Conservation (phyloP, 495 filamentous ascomycete species). For the Talaromyces wortmannii region DNA sequence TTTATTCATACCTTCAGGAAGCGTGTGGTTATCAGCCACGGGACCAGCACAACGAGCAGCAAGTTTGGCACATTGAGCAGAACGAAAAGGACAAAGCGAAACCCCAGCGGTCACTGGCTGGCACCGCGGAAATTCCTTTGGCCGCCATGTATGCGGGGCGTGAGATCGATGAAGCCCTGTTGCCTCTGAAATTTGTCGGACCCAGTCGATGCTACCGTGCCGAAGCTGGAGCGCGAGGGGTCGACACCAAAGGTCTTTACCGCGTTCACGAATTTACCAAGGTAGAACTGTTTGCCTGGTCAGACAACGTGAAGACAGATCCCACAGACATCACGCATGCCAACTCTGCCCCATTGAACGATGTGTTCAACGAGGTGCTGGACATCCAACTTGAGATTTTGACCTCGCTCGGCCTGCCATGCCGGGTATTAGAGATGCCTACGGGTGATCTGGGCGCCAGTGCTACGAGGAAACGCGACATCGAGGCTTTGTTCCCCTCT, state of each 20-base stretch:
- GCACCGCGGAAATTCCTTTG: conserved; percentile 89
- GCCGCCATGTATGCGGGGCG: conserved; percentile 82
- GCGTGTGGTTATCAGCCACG: conserved; percentile 92
- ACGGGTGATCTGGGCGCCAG: conserved; percentile 79
- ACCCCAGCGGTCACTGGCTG: conserved; percentile 67
- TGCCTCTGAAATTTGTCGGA: conserved; percentile 76
- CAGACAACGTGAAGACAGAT: conserved; percentile 31
- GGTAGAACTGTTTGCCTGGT: conserved; percentile 93
- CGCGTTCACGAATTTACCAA: conserved; percentile 99
- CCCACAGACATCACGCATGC: neutral
- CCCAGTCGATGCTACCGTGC: conserved; percentile 87
- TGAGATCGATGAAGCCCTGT: conserved; percentile 48
- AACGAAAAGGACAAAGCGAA: conserved; percentile 51
- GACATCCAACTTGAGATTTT: conserved; percentile 81
- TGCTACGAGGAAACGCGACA: conserved; percentile 80
- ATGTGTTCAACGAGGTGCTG: conserved; percentile 76
- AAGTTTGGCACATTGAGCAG: conserved; percentile 75
- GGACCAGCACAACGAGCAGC: conserved; percentile 84
- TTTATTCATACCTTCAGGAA: conserved; percentile 83
- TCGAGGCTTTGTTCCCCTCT: conserved; percentile 90
- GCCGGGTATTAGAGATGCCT: conserved; percentile 90
- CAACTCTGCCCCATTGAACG: conserved; percentile 21
- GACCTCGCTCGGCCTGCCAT: conserved; percentile 67
- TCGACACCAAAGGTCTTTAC: conserved; percentile 90
- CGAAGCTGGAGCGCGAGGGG: conserved; percentile 84